These are phyloP conservation scores for Botrytis sinoallii DNA, from an alignment of 2,329 filamentous ascomycete genomes.

Conservation along the genomic window DNA sequence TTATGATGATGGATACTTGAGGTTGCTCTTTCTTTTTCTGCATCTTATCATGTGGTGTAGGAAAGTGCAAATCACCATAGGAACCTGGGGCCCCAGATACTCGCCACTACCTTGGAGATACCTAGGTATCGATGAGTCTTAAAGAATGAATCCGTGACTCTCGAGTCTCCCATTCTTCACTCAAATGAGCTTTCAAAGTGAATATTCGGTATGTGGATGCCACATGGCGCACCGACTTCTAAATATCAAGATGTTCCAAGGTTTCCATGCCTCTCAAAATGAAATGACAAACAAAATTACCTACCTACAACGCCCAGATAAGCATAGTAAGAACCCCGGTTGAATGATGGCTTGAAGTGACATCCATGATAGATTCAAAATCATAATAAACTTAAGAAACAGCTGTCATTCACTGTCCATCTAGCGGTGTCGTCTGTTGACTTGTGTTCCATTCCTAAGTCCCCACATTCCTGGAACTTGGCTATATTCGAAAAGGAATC, in stretches of 20 bases:
- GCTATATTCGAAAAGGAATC: neutral
- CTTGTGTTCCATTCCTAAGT: neutral
- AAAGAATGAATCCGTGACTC: neutral
- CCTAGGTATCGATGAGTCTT: neutral
- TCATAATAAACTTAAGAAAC: neutral
- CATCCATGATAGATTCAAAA: neutral
- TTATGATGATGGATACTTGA: neutral
- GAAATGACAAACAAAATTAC: neutral
- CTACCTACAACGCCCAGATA: neutral
- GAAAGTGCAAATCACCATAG: constrained; percentile 5
- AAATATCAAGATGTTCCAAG: neutral
- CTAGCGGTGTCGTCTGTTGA: neutral
- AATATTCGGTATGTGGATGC: neutral
- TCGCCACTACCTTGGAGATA: neutral
- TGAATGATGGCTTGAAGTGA: neutral
- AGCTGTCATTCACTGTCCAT: neutral
- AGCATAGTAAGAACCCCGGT: neutral
- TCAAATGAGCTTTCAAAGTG: neutral
- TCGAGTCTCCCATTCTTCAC: neutral
- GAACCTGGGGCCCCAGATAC: neutral
- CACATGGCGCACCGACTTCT: neutral
- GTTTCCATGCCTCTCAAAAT: neutral
- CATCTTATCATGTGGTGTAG: neutral
- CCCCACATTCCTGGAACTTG: constrained; percentile 1
- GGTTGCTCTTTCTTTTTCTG: constrained; percentile 14